Conservation (phyloP, 257 asterid species). For the Jacaranda copaia region DNA sequence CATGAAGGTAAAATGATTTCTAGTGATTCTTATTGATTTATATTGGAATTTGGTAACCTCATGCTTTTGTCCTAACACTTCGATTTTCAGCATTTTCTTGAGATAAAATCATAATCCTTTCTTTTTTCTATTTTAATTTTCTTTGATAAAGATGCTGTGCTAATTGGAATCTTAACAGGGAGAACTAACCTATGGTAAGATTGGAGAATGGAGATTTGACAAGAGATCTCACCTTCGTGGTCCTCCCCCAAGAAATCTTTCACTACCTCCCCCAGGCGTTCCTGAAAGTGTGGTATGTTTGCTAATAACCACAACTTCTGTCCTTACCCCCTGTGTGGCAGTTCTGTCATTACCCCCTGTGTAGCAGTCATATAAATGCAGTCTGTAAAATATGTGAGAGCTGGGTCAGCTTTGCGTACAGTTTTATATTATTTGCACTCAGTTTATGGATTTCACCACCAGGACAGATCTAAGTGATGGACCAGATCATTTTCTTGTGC, state of each 20-base stretch:
- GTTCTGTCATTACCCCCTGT: neutral
- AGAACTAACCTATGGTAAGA: conserved; percentile 80
- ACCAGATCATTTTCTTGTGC: neutral
- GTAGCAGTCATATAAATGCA: neutral
- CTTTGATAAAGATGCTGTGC: neutral
- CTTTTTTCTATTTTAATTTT: neutral
- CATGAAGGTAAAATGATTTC: conserved; percentile 72
- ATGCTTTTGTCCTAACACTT: conserved; percentile 6
- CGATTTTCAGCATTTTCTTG: neutral
- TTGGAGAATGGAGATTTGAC: conserved; percentile 99
- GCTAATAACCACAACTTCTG: conserved; percentile 12
- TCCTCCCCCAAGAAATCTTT: conserved; percentile 82
- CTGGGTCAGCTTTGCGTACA: neutral
- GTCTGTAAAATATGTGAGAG: neutral
- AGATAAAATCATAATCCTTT: neutral
- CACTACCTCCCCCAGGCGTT: conserved; percentile 95
- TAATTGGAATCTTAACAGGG: conserved; percentile 64
- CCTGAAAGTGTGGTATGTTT: conserved; percentile 96
- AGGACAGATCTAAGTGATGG: conserved; percentile 26
- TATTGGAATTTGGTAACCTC: neutral
- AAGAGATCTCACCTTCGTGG: conserved; percentile 83
- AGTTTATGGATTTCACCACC: neutral
- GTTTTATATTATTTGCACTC: neutral
- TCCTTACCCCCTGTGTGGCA: neutral
- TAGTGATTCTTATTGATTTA: conserved; percentile 1